Evolutionary conservation across 495 filamentous ascomycete genomes (phyloP), one percentile per base, ranked within the genome.

Genomic region (Haplographium delicatum): DNA sequence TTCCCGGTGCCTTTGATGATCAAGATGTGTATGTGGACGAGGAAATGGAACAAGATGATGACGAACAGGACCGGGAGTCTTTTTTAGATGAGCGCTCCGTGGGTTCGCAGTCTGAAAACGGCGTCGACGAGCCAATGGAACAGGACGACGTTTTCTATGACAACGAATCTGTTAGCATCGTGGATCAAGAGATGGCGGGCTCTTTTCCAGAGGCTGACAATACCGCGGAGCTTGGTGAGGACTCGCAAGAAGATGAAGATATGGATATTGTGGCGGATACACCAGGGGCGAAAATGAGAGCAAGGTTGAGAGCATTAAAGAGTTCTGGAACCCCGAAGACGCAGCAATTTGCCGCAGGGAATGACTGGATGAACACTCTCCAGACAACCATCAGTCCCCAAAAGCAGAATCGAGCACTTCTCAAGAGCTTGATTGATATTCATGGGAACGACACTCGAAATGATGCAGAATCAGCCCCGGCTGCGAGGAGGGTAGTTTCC

Each of bases 11-110:
- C n/a, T 96, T 94, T 65, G 85, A 80, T 25, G 72, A 73, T 19
- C 61, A 78, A 43, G 70, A 72, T 51, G 68, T 71, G 35, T 72
- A 79, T 50, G 79, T 30, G 11, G 78, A 72, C 35, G 63, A 51
- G 2, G 54, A 56, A 5, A 46, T 50, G 37, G 51, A 59, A 40
- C 65, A 66, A 20, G 52, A 61, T 6, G 57, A 68, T 19, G 65
- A 72, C 24, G 72, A 79, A 11, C 68, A 70, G 54, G 63, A 70
- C 39, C 79, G 67, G 67, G 76, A 84, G 76, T 87, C 85, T 91
- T 89, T 91, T 89, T 89, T 87, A 82, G 88, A 81, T 77, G 83
- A 85, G 69, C 80, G 84, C 80, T 86, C 84, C 80, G 84, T 82
- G 79, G 87, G 82, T 81, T 86, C 86, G 66, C 74, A 80, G 70